Evolutionary conservation across 176 grass and related monocot genomes (phyloP), one percentile per base, ranked within the genome.

Genomic region (Dendrocalamus sinicus): DNA sequence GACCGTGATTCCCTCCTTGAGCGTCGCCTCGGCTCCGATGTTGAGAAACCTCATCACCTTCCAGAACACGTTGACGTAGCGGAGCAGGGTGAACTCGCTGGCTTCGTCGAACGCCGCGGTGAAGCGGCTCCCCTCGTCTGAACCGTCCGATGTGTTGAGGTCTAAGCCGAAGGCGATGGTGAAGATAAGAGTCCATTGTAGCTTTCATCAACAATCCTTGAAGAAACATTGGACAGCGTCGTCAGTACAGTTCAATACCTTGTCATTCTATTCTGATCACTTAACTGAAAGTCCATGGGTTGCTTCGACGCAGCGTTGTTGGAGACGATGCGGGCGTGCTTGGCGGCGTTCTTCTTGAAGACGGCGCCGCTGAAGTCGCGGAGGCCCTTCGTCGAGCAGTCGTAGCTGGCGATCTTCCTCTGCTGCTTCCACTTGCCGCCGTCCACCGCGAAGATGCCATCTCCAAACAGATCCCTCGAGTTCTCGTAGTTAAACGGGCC

Each of bases 381-480:
- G 13, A 94, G 77, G 30, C 77, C 78, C 20, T 72, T 86, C 15
- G 88, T 90, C 2, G 93, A 88, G 93, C 92, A 92, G 81, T 92
- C 88, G 53, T 90, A 86, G 88, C 88, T 92, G 9, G 93, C 90
- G 66, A 90, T 77, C 85, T 94, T 94, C 54, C 90, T 77, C 76
- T 94, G 90, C 78, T 88, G 88, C 47, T 39, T 81, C 93, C 93
- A 90, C 47, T 88, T 92, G 9, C 92, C 82, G 23, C 93, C 93
- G 71, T 94, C 93, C 2, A 92, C 88, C 15, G 82, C 82, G 83
- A 94, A 94, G 23, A 94, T 95, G 60, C 93, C 93, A 3, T 95
- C 93, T 26, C 93, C 90, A 6, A 95, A 22, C 6, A 95, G 70
- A 15, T 92, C 93, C 2, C 47, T 65, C 70, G 14, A 8, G 70